Percentiles rank a stretch among this genome's conserved stretches.
phyloP scores from a whole-genome alignment of 768 basidiomycete species.

The Sporobolomyces pararoseus region DNA sequence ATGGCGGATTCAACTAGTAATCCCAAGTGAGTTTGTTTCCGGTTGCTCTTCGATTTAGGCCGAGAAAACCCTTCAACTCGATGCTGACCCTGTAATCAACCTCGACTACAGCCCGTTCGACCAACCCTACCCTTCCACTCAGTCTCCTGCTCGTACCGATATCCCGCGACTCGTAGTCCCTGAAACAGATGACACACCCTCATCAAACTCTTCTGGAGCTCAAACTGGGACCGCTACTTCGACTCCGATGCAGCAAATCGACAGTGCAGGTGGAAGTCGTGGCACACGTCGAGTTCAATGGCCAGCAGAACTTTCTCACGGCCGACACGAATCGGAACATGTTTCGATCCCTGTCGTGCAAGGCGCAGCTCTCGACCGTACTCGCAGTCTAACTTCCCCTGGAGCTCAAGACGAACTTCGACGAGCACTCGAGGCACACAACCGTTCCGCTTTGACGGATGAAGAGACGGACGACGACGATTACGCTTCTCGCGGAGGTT shows the following conservation, averaged over 20 bases:
- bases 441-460: slow-evolving; percentile 9
- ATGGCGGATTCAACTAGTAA: slow-evolving; percentile 8
- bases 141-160: background rate
- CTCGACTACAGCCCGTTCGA: slow-evolving; percentile 24
- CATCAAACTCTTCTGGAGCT: slow-evolving; percentile 4
- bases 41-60: no score
- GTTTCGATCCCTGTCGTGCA: slow-evolving; percentile 29
- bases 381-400: slow-evolving; percentile 25
- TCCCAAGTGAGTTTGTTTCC: slow-evolving; percentile 12
- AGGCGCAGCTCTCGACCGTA: slow-evolving; percentile 4
- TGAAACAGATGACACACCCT: background rate
- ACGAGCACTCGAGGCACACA: slow-evolving; percentile 34
- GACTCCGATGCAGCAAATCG: slow-evolving; percentile 18
- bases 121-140: slow-evolving; percentile 24
- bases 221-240: slow-evolving; percentile 20
- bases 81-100: no score
- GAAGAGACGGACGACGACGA: slow-evolving; percentile 18
- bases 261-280: background rate
- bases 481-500: slow-evolving; percentile 2
- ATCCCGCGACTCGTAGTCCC: slow-evolving; percentile 27
- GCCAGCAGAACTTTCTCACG: slow-evolving; percentile 18
- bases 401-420: slow-evolving; percentile 32
- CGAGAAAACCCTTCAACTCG: no score
- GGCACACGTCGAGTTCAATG: slow-evolving; percentile 28
- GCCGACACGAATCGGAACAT: slow-evolving; percentile 10